Percentiles rank a stretch among this genome's conserved stretches.
Conservation (phyloP, 2,329 filamentous ascomycete genomes). For the Botrytis galanthina region DNA sequence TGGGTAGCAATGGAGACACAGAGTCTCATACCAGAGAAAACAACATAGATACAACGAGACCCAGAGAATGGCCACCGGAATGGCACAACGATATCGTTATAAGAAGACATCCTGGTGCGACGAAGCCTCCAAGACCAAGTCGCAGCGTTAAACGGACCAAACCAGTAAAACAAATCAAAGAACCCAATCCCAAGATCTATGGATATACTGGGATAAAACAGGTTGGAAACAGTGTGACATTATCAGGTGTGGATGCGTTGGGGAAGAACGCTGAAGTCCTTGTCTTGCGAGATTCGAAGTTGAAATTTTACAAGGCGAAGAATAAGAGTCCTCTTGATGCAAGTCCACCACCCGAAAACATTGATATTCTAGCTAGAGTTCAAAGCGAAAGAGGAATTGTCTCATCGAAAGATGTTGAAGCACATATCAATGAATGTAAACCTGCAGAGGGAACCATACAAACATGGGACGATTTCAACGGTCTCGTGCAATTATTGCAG, state of each 20-base stretch:
- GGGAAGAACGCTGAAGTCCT: conserved; percentile 35
- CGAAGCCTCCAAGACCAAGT: neutral
- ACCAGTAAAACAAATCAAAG: neutral
- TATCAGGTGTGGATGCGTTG: conserved; percentile 21
- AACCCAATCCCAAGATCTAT: conserved; percentile 20
- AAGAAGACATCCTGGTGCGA: neutral
- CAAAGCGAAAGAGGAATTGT: conserved; percentile 35
- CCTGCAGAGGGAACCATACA: conserved; percentile 26
- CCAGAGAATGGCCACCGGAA: neutral
- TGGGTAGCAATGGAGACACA: neutral
- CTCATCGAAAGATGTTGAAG: conserved; percentile 31
- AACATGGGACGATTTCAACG: conserved; percentile 33
- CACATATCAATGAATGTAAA: conserved; percentile 36
- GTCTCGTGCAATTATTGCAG: conserved; percentile 32
- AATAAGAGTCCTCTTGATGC: neutral
- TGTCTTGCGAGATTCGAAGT: conserved; percentile 36
- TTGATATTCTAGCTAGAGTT: conserved; percentile 37
- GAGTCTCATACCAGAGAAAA: neutral
- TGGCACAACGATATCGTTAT: neutral
- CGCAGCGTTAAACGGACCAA: neutral
- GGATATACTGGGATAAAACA: conserved; percentile 27
- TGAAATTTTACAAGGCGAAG: conserved; percentile 23
- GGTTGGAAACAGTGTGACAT: conserved; percentile 29
- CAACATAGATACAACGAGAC: neutral
- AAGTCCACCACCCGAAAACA: conserved; percentile 24